A percentile compares a stretch with the other conserved stretches of the same genome.
Evolutionary conservation across 805 yeast genomes (phyloP).

Genomic region (Danielia oregonensis): DNA sequence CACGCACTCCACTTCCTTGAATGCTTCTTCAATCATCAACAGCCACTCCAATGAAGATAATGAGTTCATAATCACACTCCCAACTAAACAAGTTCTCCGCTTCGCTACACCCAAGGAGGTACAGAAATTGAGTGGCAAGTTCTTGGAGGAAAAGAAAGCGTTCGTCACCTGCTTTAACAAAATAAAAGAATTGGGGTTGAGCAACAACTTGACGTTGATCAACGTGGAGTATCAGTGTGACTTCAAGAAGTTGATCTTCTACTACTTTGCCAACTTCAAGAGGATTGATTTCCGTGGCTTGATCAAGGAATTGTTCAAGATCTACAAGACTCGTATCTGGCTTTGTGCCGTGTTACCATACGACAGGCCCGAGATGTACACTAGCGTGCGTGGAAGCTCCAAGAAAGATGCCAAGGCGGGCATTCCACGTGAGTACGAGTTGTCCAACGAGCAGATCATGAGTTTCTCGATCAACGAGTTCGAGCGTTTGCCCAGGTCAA

Average conservation of each 20-base stretch:
- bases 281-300: conserved; percentile 42
- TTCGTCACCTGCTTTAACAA: conserved; percentile 56
- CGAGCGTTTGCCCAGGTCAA: conserved; percentile 37
- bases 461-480: conserved; percentile 45
- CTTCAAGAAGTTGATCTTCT: conserved; percentile 43
- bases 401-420: background rate
- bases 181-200: conserved; percentile 46
- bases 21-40: conserved; percentile 35
- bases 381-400: conserved; percentile 4
- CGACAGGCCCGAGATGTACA: conserved; percentile 32
- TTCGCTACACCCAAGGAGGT: conserved; percentile 75
- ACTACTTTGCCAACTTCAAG: conserved; percentile 44
- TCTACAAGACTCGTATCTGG: conserved; percentile 46
- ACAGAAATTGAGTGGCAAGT: conserved; percentile 56
- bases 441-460: conserved; percentile 37
- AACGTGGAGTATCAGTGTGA: conserved; percentile 45
- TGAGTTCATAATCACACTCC: conserved; percentile 59
- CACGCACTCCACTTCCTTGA: conserved; percentile 34
- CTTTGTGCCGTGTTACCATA: conserved; percentile 44
- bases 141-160: conserved; percentile 70
- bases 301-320: conserved; percentile 42
- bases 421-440: conserved; percentile 2
- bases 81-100: conserved; percentile 72
- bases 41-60: conserved; percentile 49
- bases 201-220: conserved; percentile 39